Conservation (phyloP, 305 asterid genomes). For the Euphrasia arctica region DNA sequence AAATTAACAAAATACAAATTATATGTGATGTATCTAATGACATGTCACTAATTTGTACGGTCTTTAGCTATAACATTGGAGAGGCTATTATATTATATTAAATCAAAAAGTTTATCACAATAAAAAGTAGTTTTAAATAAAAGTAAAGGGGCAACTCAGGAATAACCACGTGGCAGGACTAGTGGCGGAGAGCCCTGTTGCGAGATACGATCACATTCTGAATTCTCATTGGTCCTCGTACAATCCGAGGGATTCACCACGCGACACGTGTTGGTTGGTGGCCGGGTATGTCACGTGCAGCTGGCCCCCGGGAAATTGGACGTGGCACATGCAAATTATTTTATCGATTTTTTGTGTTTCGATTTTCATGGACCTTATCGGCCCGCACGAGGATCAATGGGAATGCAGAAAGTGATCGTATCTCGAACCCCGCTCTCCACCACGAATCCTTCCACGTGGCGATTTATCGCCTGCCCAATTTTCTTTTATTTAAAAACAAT, state of each 20-base stretch:
- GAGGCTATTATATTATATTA: too few relatives aligned
- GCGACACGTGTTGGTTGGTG: too few relatives aligned
- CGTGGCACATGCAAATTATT: too few relatives aligned
- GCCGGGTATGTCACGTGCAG: background rate
- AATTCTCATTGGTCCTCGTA: slow-evolving; percentile 44
- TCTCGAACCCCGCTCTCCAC: slow-evolving; percentile 54
- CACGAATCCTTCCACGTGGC: slow-evolving; percentile 89
- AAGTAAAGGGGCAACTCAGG: slow-evolving; percentile 19
- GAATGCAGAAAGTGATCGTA: slow-evolving; percentile 54
- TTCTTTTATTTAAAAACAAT: slow-evolving; percentile 15
- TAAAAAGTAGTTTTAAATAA: slow-evolving; percentile 5
- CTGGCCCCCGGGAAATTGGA: too few relatives aligned
- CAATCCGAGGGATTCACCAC: background rate
- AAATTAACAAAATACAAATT: too few relatives aligned
- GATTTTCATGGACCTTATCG: background rate
- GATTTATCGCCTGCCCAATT: slow-evolving; percentile 23
- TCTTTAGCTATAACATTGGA: too few relatives aligned
- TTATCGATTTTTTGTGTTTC: background rate
- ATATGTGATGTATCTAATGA: too few relatives aligned
- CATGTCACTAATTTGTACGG: too few relatives aligned
- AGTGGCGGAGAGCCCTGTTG: slow-evolving; percentile 66
- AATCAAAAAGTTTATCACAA: background rate
- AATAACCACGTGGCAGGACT: slow-evolving; percentile 70
- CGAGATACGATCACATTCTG: slow-evolving; percentile 59
- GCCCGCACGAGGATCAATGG: slow-evolving; percentile 43